These are phyloP conservation scores for Agrocybe praecox DNA, from an alignment of 768 basidiomycete species.

Conservation along the genomic window DNA sequence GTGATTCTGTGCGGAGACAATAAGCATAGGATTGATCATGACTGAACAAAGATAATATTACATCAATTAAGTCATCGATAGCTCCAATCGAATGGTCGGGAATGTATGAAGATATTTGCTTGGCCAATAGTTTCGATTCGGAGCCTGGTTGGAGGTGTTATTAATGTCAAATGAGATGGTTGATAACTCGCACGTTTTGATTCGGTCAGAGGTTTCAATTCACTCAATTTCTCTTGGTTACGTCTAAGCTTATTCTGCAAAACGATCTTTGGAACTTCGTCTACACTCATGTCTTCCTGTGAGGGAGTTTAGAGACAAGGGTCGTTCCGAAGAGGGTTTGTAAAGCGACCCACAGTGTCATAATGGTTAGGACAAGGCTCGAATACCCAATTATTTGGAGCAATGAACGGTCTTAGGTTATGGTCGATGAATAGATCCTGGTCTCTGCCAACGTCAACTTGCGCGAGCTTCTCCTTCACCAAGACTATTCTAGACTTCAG, in stretches of 20 bases:
- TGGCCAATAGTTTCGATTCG: conserved; percentile 55
- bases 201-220: conserved; percentile 58
- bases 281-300: conserved; percentile 64
- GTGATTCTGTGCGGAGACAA: conserved; percentile 46
- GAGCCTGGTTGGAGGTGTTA: conserved; percentile 10
- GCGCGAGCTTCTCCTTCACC: conserved; percentile 49
- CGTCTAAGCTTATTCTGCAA: conserved; percentile 77
- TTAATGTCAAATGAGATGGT: not conserved
- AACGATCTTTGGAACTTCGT: conserved; percentile 72
- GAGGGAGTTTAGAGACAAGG: conserved; percentile 6
- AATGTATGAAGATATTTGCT: conserved; percentile 47
- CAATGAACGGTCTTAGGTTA: conserved; percentile 66
- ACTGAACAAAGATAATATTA: conserved; percentile 27
- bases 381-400: conserved; percentile 71
- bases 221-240: conserved; percentile 62
- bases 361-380: conserved; percentile 77
- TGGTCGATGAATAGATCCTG: conserved; percentile 73
- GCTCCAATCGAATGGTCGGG: conserved; percentile 54
- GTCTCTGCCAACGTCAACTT: conserved; percentile 60
- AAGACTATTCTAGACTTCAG: conserved; percentile 52
- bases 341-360: conserved; percentile 58
- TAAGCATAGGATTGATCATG: not conserved
- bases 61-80: conserved; percentile 61
- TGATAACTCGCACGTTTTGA: conserved; percentile 53
- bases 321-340: not conserved